Evolutionary conservation across 768 basidiomycete species (phyloP).

Genomic region (Tubosaeta brunneosetosa): DNA sequence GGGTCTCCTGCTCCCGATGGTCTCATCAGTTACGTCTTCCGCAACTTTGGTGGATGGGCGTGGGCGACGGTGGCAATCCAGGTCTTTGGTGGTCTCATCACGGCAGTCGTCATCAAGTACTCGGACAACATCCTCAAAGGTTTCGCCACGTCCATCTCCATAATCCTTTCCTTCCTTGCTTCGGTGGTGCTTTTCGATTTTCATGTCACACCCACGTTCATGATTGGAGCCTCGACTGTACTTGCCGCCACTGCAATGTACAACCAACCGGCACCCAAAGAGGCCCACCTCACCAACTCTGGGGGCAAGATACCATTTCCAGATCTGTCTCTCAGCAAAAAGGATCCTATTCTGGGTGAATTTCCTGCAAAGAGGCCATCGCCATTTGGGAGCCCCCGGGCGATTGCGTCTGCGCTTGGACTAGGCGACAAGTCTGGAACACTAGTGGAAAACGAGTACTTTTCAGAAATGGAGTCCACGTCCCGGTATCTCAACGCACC

Average conservation of each 20-base stretch:
- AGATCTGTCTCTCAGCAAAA: constrained; percentile 42
- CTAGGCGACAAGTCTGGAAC: constrained; percentile 30
- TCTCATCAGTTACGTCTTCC: constrained; percentile 60
- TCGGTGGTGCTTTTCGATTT: constrained; percentile 91
- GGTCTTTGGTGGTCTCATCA: constrained; percentile 89
- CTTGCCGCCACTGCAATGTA: constrained; percentile 92
- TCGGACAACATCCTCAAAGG: constrained; percentile 94
- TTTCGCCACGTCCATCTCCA: constrained; percentile 94
- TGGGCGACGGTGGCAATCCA: constrained; percentile 90
- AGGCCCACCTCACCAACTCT: constrained; percentile 31
- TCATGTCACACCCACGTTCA: constrained; percentile 78
- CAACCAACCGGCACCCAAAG: constrained; percentile 61
- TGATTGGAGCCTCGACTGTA: constrained; percentile 83
- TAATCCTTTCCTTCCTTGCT: constrained; percentile 92
- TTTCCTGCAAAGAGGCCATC: constrained; percentile 45
- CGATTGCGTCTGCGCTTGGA: constrained; percentile 48
- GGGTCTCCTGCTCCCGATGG: constrained; percentile 40
- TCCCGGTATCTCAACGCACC: constrained; percentile 45
- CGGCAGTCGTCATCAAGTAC: constrained; percentile 96
- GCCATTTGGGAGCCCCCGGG: constrained; percentile 47
- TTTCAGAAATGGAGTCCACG: constrained; percentile 39
- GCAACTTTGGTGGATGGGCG: constrained; percentile 90
- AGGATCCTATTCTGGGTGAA: constrained; percentile 59
- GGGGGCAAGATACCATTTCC: constrained; percentile 36
- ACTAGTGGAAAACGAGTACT: constrained; percentile 30